These are phyloP conservation scores for Heliamphora pulchella DNA, from an alignment of 179 eudicot genomes.

Conservation along the genomic window DNA sequence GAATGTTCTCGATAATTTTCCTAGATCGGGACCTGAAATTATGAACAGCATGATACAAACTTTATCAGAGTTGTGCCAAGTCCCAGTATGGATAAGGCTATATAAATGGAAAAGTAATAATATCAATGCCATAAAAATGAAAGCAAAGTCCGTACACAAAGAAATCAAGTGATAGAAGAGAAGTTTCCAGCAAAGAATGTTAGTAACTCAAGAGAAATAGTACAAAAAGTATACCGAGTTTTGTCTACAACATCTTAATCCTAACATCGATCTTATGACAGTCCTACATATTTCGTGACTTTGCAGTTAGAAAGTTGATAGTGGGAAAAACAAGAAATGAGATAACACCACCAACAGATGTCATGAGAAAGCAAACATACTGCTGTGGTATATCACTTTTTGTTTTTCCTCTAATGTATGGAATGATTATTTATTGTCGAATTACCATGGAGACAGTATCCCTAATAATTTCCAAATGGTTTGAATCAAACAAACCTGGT, in stretches of 20 bases:
- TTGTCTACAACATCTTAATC: background rate
- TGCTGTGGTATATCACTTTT: too few relatives aligned
- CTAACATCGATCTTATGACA: background rate
- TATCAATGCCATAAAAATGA: background rate
- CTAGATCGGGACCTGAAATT: conserved; percentile 60
- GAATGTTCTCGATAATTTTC: conserved; percentile 52
- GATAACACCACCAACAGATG: too few relatives aligned
- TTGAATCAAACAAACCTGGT: too few relatives aligned
- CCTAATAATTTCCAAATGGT: too few relatives aligned
- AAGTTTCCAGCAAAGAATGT: background rate
- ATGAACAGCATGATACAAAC: conserved; percentile 11
- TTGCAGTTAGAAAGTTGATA: too few relatives aligned
- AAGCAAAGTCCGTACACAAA: background rate
- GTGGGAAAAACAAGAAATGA: too few relatives aligned
- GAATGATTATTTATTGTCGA: too few relatives aligned
- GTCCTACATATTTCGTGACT: too few relatives aligned
- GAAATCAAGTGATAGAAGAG: background rate
- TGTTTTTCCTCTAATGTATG: too few relatives aligned
- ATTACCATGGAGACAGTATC: too few relatives aligned
- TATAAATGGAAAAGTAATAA: background rate
- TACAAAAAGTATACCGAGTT: background rate
- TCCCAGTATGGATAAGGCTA: background rate
- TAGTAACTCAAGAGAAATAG: background rate
- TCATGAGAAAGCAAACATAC: too few relatives aligned
- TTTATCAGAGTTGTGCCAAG: background rate